These are phyloP conservation scores for Piloderma croceum DNA, from an alignment of 768 basidiomycete genomes.

Conservation along the genomic window DNA sequence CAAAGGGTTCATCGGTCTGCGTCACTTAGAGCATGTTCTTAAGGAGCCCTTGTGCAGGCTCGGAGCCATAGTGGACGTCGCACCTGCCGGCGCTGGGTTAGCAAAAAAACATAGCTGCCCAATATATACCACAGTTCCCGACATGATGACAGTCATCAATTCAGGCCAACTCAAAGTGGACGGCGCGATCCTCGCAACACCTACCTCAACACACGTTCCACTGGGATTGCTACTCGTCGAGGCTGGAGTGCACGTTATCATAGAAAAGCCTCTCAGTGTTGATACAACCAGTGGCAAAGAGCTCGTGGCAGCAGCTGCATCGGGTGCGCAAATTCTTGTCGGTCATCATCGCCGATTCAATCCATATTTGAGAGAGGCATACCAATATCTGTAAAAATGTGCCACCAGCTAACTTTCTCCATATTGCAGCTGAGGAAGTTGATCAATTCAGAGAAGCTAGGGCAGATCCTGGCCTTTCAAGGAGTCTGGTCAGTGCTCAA, in stretches of 20 bases:
- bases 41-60: conserved; percentile 2
- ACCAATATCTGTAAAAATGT: too few species aligned
- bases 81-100: not conserved
- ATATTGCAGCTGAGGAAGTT: conserved; percentile 2
- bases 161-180: not conserved
- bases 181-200: conserved; percentile 8
- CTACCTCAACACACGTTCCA: conserved; percentile 8
- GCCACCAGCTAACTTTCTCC: too few species aligned
- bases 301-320: too few species aligned
- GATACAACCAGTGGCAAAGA: too few species aligned
- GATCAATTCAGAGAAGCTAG: not conserved
- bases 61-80: conserved; percentile 5
- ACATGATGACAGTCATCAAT: not conserved
- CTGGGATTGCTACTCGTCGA: conserved; percentile 2
- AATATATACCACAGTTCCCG: conserved; percentile 2
- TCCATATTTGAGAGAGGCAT: too few species aligned
- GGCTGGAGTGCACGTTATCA: conserved; percentile 4
- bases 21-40: conserved; percentile 3
- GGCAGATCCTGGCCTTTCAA: conserved; percentile 3
- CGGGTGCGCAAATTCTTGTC: not conserved
- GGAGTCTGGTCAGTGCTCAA: conserved; percentile 5
- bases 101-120: not conserved
- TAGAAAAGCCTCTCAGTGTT: conserved; percentile 10
- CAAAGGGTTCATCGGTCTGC: conserved; percentile 7
- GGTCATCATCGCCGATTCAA: conserved; percentile 9